A percentile compares a stretch with the other conserved stretches of the same genome.
Conservation (phyloP, 495 filamentous ascomycete species). For the Lichina pygmaea region DNA sequence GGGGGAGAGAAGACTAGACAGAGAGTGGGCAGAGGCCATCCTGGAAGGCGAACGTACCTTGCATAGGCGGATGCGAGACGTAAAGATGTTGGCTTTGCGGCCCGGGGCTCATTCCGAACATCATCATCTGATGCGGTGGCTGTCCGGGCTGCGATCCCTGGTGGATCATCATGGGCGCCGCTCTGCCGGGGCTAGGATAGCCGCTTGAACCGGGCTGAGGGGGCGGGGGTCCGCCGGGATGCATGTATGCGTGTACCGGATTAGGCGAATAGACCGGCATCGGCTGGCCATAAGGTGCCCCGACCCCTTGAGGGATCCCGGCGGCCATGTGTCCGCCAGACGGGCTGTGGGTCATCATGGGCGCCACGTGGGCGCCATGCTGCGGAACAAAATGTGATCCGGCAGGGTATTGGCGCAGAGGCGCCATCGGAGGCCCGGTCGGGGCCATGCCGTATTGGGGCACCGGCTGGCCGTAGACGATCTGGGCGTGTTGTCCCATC, state of each 20-base stretch:
- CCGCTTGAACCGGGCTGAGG: constrained; percentile 23
- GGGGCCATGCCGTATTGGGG: constrained; percentile 44
- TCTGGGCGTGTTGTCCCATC: constrained; percentile 38
- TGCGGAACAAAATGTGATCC: constrained; percentile 36
- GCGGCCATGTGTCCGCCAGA: constrained; percentile 26
- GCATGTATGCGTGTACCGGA: constrained; percentile 37
- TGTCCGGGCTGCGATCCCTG: constrained; percentile 53
- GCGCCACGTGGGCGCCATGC: constrained; percentile 35
- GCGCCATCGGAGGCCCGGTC: constrained; percentile 22
- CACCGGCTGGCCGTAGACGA: constrained; percentile 46
- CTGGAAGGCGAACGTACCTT: constrained; percentile 17
- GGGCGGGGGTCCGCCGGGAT: constrained; percentile 25
- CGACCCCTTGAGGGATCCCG: constrained; percentile 25
- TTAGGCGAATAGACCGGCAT: constrained; percentile 52
- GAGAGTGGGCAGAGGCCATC: no score
- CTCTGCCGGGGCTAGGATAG: constrained; percentile 59
- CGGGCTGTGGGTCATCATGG: constrained; percentile 61
- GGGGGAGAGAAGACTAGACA: no score
- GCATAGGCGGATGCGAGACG: constrained; percentile 30
- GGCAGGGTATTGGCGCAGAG: constrained; percentile 20
- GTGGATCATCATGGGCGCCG: constrained; percentile 66
- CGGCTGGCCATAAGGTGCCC: constrained; percentile 31
- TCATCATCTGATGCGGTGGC: constrained; percentile 19
- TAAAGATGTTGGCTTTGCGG: constrained; percentile 43
- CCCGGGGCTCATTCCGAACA: constrained; percentile 38